Evolutionary conservation across 2,329 filamentous ascomycete genomes (phyloP).

Genomic region (Amylocarpus encephaloides): DNA sequence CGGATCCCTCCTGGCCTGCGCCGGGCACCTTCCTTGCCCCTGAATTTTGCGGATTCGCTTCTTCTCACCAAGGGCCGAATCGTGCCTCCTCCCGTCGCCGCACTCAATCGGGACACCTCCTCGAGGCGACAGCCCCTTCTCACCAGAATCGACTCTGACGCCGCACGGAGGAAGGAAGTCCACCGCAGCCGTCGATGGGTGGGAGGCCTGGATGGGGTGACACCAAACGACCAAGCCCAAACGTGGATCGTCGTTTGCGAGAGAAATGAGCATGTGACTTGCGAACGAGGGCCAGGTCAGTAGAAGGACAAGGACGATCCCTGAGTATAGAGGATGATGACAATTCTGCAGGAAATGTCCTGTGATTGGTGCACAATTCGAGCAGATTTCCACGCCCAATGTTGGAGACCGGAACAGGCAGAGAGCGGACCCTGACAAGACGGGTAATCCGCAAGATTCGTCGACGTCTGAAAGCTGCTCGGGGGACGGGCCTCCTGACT

Average conservation of each 20-base stretch:
- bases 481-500: no score
- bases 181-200: no score
- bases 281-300: not conserved
- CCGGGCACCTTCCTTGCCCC: no score
- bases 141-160: no score
- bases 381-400: not conserved
- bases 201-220: no score
- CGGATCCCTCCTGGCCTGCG: not conserved
- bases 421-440: not conserved
- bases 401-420: not conserved
- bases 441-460: no score
- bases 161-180: no score
- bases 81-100: constrained; percentile 1
- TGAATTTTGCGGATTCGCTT: not conserved
- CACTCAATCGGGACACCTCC: no score
- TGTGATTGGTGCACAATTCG: not conserved
- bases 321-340: not conserved
- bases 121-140: not conserved
- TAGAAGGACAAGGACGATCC: not conserved
- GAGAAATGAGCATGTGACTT: not conserved
- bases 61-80: constrained; percentile 3
- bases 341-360: not conserved
- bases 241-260: no score
- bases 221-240: no score
- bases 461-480: no score